A percentile compares a stretch with the other conserved stretches of the same genome.
Conservation (phyloP, 2,329 filamentous ascomycete species). For the Tolypocladium ovalisporum region DNA sequence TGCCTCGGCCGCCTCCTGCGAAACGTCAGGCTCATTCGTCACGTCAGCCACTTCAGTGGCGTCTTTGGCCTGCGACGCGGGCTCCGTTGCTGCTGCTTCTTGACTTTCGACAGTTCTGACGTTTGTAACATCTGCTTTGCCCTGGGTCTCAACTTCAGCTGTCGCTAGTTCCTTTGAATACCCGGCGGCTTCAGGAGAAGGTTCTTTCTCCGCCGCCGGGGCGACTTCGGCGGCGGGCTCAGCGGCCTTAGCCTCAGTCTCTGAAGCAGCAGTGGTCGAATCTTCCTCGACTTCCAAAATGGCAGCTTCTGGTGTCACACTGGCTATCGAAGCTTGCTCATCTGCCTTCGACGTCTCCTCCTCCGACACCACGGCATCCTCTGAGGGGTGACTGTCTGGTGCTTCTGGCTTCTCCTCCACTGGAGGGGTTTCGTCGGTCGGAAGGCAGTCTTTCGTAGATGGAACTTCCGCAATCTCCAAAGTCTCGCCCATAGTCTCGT, state of each 20-base stretch:
- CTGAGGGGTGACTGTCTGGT: background rate
- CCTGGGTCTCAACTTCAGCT: background rate
- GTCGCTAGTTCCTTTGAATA: constrained; percentile 1
- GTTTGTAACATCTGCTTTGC: background rate
- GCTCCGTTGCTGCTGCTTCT: background rate
- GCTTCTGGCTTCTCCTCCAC: background rate
- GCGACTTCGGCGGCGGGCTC: constrained; percentile 1
- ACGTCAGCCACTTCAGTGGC: constrained; percentile 2
- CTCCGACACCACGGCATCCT: background rate
- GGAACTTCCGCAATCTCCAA: background rate
- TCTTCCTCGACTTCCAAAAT: background rate
- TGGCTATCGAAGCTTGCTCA: background rate
- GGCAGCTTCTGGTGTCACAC: background rate
- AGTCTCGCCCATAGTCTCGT: background rate
- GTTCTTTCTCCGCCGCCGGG: background rate
- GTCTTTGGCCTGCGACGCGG: background rate
- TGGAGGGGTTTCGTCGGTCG: background rate
- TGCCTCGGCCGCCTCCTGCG: background rate
- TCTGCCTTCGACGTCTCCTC: background rate
- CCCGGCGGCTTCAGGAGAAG: constrained; percentile 5
- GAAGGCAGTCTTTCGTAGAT: background rate
- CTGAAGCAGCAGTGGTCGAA: background rate
- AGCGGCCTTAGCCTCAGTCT: constrained; percentile 8
- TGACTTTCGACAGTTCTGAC: background rate
- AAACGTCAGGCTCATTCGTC: background rate